Evolutionary conservation across 2,329 filamentous ascomycete genomes (phyloP).

Genomic region (Penicillium capsulatum): DNA sequence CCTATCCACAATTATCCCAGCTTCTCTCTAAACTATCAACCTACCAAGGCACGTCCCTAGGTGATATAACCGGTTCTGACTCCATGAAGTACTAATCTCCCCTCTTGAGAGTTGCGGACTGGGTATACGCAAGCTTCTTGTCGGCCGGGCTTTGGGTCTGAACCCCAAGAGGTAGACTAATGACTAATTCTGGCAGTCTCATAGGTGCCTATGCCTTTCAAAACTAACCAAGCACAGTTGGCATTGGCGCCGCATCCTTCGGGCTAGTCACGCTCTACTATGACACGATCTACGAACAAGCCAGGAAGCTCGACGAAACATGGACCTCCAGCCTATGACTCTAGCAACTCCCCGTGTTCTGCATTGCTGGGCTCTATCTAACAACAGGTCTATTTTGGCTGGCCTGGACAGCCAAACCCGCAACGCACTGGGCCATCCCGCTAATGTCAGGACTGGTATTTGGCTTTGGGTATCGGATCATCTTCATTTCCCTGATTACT

Average conservation of each 20-base stretch:
- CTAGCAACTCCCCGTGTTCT: slow-evolving; percentile 66
- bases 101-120: not conserved
- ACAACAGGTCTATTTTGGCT: slow-evolving; percentile 52
- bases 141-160: not conserved
- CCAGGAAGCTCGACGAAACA: slow-evolving; percentile 46
- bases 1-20: not conserved
- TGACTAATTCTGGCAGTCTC: too few relatives aligned
- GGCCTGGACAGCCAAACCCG: slow-evolving; percentile 53
- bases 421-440: slow-evolving; percentile 53
- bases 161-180: not conserved
- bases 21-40: not conserved
- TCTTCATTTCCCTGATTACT: slow-evolving; percentile 62
- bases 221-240: slow-evolving; percentile 42
- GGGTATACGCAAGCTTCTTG: not conserved
- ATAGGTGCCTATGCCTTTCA: too few relatives aligned
- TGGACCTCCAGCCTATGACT: slow-evolving; percentile 59
- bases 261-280: slow-evolving; percentile 61
- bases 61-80: not conserved
- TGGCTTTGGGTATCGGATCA: slow-evolving; percentile 58
- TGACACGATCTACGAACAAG: slow-evolving; percentile 56
- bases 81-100: not conserved
- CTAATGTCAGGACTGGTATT: slow-evolving; percentile 60
- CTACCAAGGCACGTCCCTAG: not conserved
- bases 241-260: slow-evolving; percentile 57
- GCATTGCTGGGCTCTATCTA: slow-evolving; percentile 63